Evolutionary conservation across 805 yeast species (phyloP).

Genomic region (Ogataea philodendri): DNA sequence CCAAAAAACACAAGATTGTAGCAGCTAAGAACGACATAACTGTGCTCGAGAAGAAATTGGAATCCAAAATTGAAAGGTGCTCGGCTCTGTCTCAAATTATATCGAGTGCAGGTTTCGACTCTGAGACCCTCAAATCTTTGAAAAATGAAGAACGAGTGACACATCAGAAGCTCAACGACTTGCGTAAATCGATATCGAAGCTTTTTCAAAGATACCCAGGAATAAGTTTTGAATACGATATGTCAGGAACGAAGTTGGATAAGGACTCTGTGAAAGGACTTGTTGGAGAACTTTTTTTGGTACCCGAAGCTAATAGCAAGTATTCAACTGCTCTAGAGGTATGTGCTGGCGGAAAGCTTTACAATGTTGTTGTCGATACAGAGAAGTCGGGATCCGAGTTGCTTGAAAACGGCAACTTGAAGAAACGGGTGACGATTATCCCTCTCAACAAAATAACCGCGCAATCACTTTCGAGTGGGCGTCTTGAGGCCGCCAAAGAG

Average conservation of each 20-base stretch:
- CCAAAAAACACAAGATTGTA: constrained; percentile 45
- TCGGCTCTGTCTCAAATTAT: too few species aligned
- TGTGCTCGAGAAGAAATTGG: constrained; percentile 41
- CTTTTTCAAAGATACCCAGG: constrained; percentile 65
- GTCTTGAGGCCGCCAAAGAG: constrained; percentile 65
- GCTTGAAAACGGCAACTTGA: constrained; percentile 72
- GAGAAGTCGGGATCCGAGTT: constrained; percentile 82
- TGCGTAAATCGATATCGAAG: constrained; percentile 48
- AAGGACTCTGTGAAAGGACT: constrained; percentile 73
- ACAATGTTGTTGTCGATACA: constrained; percentile 86
- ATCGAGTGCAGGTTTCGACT: constrained; percentile 65
- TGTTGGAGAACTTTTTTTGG: constrained; percentile 77
- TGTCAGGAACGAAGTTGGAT: constrained; percentile 62
- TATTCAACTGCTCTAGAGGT: constrained; percentile 85
- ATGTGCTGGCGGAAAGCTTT: constrained; percentile 90
- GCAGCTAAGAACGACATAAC: constrained; percentile 52
- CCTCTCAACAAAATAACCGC: constrained; percentile 86
- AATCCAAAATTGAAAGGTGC: constrained; percentile 20
- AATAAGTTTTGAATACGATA: constrained; percentile 70
- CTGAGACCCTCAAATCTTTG: constrained; percentile 42
- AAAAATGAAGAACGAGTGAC: constrained; percentile 45
- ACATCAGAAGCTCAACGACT: constrained; percentile 42
- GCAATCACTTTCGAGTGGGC: constrained; percentile 47
- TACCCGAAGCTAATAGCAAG: constrained; percentile 53
- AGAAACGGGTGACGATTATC: constrained; percentile 83